phyloP scores from a whole-genome alignment of 2,329 filamentous ascomycete genomes.

The Paradendryphiella salina region DNA sequence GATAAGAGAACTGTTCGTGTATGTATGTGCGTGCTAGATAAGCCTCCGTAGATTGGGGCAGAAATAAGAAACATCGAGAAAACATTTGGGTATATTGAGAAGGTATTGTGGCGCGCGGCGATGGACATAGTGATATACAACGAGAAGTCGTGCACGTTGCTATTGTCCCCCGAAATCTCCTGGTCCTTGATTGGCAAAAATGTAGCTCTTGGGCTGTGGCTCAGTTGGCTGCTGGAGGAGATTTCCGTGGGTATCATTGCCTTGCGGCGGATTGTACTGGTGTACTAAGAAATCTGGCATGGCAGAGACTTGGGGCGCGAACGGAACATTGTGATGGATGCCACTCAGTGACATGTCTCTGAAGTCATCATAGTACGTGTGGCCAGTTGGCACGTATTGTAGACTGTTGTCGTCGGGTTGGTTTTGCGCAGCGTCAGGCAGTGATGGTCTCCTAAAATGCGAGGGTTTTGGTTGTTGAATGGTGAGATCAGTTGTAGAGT shows the following conservation, averaged over 20 bases:
- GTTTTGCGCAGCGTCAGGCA: slow-evolving; percentile 37
- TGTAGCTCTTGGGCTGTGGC: slow-evolving; percentile 51
- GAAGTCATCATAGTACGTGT: slow-evolving; percentile 37
- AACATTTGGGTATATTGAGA: slow-evolving; percentile 15
- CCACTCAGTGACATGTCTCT: slow-evolving; percentile 35
- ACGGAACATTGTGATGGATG: slow-evolving; percentile 41
- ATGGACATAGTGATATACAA: not conserved
- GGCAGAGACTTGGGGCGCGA: slow-evolving; percentile 36
- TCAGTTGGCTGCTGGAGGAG: slow-evolving; percentile 36
- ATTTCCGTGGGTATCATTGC: slow-evolving; percentile 39
- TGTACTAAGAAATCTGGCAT: slow-evolving; percentile 52
- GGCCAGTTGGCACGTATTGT: slow-evolving; percentile 31
- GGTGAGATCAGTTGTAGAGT: slow-evolving; percentile 42
- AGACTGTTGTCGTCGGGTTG: slow-evolving; percentile 28
- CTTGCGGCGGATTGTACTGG: slow-evolving; percentile 53
- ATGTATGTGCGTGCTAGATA: not conserved
- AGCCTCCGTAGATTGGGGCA: not conserved
- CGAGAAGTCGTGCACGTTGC: not conserved
- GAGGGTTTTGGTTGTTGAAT: slow-evolving; percentile 43
- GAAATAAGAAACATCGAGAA: slow-evolving; percentile 5
- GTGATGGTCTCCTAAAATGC: slow-evolving; percentile 43
- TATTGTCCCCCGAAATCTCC: slow-evolving; percentile 45
- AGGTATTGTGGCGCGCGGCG: slow-evolving; percentile 3
- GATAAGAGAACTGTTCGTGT: not conserved
- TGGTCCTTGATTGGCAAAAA: slow-evolving; percentile 54